Base-by-base conservation (phyloP, 2,329 filamentous ascomycete genomes). In the Dendrostoma leiphaemia region DNA sequence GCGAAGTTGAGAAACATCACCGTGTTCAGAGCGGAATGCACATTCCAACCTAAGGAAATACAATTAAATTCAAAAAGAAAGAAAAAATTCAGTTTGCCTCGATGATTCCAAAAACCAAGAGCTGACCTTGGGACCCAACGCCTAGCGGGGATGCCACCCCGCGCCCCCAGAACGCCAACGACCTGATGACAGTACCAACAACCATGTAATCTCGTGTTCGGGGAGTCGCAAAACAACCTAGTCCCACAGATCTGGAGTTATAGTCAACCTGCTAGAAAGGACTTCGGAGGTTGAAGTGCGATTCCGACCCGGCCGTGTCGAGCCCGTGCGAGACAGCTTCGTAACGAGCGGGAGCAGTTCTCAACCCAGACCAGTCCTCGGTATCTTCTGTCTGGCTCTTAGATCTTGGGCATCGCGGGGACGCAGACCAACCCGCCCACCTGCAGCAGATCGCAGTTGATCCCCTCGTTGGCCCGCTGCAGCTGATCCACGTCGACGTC, bases 371-470 rank as follows among this genome's bases (percentile, higher is more conserved):
- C n/a, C n/a, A n/a, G n/a, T n/a, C n/a, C n/a, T n/a, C n/a, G n/a
- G n/a, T n/a, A n/a, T n/a, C n/a, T n/a, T n/a, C n/a, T n/a, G n/a
- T n/a, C n/a, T n/a, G n/a, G n/a, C n/a, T 28, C 34, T 24, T 48
- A 55, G 6, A 10, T 17, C 28, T 41, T 52, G 15, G 56, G 56
- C 52, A 52, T 55, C 24, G 56, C 52, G 28, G 57, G 57, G 26
- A 59, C 50, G 29, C 57, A 59, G 15, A 59, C 40, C 3, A 35
- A 23, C 12, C 32, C 45, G 19, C 78, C 78, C 26, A 75, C 58
- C 28, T 38, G 48, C 53, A 84, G 61, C 37, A 61, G 65, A 23
- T 77, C 73, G 61, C 81, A 84, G 51, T 79, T 67, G 10, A 83
- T 61, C 1, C 67, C 70, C 19, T 65, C 46, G 53, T 84, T 83